Conservation (phyloP, 768 basidiomycete species). For the Pluteus cervinus region DNA sequence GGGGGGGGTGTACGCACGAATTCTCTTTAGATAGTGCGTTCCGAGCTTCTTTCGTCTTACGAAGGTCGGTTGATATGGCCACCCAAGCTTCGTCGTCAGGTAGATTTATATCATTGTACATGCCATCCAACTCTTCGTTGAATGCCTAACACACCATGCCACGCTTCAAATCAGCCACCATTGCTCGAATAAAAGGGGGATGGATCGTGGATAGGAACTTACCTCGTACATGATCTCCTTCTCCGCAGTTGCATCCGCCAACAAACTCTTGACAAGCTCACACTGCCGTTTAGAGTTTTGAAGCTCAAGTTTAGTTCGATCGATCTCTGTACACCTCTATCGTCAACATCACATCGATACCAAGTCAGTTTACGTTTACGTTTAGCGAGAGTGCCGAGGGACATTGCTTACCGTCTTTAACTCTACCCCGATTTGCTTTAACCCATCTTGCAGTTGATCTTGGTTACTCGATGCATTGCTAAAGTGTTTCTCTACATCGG, state of each 20-base stretch:
- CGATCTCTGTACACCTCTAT: constrained; percentile 60
- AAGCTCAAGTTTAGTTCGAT: constrained; percentile 56
- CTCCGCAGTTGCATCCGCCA: constrained; percentile 75
- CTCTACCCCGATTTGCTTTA: constrained; percentile 43
- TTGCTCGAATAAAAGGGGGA: constrained; percentile 3
- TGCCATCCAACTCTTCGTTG: constrained; percentile 88
- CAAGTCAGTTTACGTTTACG: no score
- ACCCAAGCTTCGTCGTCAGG: constrained; percentile 80
- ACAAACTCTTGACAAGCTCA: constrained; percentile 71
- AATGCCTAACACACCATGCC: constrained; percentile 86
- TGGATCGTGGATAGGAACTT: constrained; percentile 1
- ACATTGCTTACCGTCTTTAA: constrained; percentile 49
- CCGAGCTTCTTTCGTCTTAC: constrained; percentile 66
- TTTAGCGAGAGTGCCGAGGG: neutral
- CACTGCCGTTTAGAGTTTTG: constrained; percentile 67
- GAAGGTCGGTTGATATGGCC: constrained; percentile 70
- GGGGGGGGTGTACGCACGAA: constrained; percentile 43
- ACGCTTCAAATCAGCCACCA: no score
- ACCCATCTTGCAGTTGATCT: constrained; percentile 44
- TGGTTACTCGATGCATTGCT: constrained; percentile 45
- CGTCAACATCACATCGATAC: constrained; percentile 1
- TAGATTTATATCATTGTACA: constrained; percentile 82
- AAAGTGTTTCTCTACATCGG: constrained; percentile 55
- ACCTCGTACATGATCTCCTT: constrained; percentile 95
- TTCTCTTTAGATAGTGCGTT: constrained; percentile 78